Evolutionary conservation across 768 basidiomycete species (phyloP), one percentile per base, ranked within the genome.

Genomic region (Sutorius australiensis): DNA sequence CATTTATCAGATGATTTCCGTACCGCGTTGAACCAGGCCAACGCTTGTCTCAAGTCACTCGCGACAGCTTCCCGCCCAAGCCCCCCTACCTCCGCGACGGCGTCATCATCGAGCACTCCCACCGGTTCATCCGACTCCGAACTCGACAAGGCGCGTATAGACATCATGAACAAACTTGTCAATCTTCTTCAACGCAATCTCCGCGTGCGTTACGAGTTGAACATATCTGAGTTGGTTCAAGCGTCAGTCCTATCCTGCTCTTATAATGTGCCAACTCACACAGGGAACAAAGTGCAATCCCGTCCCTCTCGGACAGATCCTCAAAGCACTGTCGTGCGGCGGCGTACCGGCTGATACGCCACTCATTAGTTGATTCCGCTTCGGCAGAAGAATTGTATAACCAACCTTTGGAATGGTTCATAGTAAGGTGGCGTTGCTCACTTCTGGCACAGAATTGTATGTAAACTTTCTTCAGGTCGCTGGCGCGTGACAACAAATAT

Each of bases 401-500:
- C 50, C 78, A 82, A 19, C 79, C 85, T 16, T 67, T 97, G 32
- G 92, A 97, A 59, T 94, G 91, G 86, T 92, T 90, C 63, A 82
- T 98, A 42, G 82, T 98, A 58, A 88, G 89, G 94, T 94, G 57
- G 46, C 77, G 63, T n/a, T 14, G 33, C 58, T 36, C 37, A 24
- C 43, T 49, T 46, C 16, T 27, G 9, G 28, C 17, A 42, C 12
- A 14, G 28, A 34, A 32, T 3, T 39, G 33, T 48, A 12, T 42
- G 50, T 59, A 34, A 55, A 56, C 51, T 46, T 50, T 51, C 44
- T 48, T 51, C 52, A 94, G 93, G 59, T 85, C 94, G 2, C 75
- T 98, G 14, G 82, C 87, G 0, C 84, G 94, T 12, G 94, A 98
- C 65, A 84, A 84, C 65, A 89, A 91, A 61, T 79, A 84, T 64